Evolutionary conservation across 1,139 yeast genomes (phyloP), one percentile per base, ranked within the genome.

Genomic region (Saccharomyces hybrid): DNA sequence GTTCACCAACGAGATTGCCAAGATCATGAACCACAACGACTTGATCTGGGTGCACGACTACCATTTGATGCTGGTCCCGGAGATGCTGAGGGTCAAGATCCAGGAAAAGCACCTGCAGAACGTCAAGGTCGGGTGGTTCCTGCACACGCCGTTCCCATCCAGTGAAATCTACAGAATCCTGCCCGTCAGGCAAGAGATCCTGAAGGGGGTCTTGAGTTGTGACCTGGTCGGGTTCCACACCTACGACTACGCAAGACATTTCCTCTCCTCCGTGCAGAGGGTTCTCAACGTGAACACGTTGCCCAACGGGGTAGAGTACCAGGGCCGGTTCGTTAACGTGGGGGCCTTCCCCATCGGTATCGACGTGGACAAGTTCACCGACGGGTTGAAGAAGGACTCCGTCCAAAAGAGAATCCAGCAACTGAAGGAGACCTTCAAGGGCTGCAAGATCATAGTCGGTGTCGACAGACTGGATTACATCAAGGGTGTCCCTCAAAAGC

Each of bases 271-370:
- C 0, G 97, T 93, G n/a, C 84, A 91, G 56, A 78, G 97, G 57
- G 87, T 93, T 31, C 79, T 95, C 52, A 80, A 87, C 58, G 84
- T 90, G 14, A 85, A 84, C 50, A 90, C 97, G 0, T 76, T 88
- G 57, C 99, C 99, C 5, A 93, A 91, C 62, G 97, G 97, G 14
- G 89, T 93, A 31, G 85, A 86, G 61, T 89, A 80, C 68, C 76
- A 83, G 52, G 89, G 90, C 31, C 76, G 93, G 52, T 81, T 82
- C 56, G 95, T 93, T 49, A 83, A 83, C 31, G 91, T 93, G 41
- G 97, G 97, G 16, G 98, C 98, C 0, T 93, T 91, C 79, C 99
- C 99, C 14, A 93, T 95, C 63, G 99, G 99, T 56, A 93, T 95
- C 59, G 99, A 95, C 66, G 96, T 90, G 25, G 96, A 89, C 57